Conservation (phyloP, 2,329 filamentous ascomycete genomes). For the Epicoccum nigrum region DNA sequence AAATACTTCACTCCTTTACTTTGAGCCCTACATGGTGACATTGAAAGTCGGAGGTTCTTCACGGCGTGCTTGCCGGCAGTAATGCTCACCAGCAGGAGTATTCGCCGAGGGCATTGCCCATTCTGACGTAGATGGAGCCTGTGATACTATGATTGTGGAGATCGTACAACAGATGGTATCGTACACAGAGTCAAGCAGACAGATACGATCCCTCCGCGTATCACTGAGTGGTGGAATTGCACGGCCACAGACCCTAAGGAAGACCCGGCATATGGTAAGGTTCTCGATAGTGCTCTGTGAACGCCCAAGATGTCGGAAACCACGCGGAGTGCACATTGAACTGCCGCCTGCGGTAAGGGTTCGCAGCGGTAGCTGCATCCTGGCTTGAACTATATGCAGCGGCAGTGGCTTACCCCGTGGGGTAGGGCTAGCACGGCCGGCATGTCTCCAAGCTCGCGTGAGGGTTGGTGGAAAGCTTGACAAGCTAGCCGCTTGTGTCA, state of each 20-base stretch:
- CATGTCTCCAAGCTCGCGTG: background rate
- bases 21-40: background rate
- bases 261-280: conserved; percentile 4
- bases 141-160: background rate
- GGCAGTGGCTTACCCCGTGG: conserved; percentile 1
- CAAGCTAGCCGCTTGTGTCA: background rate
- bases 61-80: conserved; percentile 7
- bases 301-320: background rate
- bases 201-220: background rate
- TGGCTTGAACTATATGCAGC: conserved; percentile 1
- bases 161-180: background rate
- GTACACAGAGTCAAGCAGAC: conserved; percentile 3
- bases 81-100: background rate
- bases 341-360: conserved; percentile 9
- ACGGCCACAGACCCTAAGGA: background rate
- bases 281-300: conserved; percentile 3
- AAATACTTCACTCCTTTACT: background rate
- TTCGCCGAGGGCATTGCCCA: too few species aligned
- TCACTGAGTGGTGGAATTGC: conserved; percentile 13
- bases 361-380: background rate
- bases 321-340: conserved; percentile 4
- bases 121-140: background rate
- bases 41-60: background rate
- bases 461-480: conserved; percentile 13
- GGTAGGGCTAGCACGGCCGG: background rate